Evolutionary conservation across 1,139 yeast genomes (phyloP), one percentile per base, ranked within the genome.

Genomic region (Wickerhamomyces sp.): DNA sequence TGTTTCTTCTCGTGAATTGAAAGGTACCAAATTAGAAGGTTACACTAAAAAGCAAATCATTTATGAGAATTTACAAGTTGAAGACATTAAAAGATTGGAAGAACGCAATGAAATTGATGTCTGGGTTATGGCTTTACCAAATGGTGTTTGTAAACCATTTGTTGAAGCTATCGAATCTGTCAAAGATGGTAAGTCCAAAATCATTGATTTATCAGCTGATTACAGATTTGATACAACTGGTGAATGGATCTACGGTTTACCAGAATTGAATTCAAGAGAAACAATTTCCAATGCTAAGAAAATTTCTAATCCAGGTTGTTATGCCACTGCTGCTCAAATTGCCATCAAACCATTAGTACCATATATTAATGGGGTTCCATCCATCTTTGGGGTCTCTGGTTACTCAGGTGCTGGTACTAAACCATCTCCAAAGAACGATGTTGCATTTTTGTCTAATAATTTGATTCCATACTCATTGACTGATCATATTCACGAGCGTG

Each of bases 81-180:
- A 90, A 62, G 98, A 93, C 60, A 85, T 93, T 54, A 79, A 80
- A 61, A 70, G 75, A 54, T 72, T 93, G 53, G 99, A 91, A 67
- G 77, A 80, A 55, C 72, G 79, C 39, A 80, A 82, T 40, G 88
- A 80, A 45, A 88, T 93, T 45, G 99, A 94, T 60, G 84, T 91
- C 47, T 93, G 99, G 99, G 95, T 94, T 35, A 93, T 94, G 99
- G 99, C 99, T 2, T 76, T 94, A 60, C 99, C 99, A 52, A 93
- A 93, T 64, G 97, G 97, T 45, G 97, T 93, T 40, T 93, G 98
- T 71, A 86, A 86, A 69, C 98, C 99, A 46, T 91, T 93, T 69
- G 98, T 93, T 36, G 90, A 88, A 36, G 96, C 98, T 18, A 88
- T 93, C 60, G 93, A 87, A 59, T 72, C 81, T 18, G 62, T 66